phyloP scores from a whole-genome alignment of 805 yeast species.

The Candida bentonensis region DNA sequence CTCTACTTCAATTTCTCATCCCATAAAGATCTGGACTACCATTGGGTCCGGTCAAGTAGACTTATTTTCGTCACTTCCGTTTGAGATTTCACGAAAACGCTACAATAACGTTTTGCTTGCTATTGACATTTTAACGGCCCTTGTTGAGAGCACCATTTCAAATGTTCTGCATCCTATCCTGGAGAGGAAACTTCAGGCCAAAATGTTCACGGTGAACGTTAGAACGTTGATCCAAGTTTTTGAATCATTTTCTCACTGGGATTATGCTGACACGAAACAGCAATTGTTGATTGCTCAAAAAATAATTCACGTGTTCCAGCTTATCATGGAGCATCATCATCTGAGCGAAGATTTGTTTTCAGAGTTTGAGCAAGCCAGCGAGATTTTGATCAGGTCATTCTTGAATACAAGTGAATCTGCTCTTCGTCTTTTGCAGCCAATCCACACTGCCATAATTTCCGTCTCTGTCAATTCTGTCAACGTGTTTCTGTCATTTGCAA shows the following conservation, averaged over 20 bases:
- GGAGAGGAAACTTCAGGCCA: background rate
- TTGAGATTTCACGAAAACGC: background rate
- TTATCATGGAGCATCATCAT: conserved; percentile 38
- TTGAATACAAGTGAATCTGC: conserved; percentile 37
- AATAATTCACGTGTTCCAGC: conserved; percentile 39
- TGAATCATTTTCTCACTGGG: conserved; percentile 62
- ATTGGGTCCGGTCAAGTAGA: background rate
- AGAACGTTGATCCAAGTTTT: conserved; percentile 40
- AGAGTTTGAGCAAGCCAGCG: conserved; percentile 31
- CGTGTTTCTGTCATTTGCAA: conserved; percentile 38
- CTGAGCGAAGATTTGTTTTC: conserved; percentile 32
- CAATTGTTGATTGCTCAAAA: conserved; percentile 46
- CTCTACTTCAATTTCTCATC: background rate
- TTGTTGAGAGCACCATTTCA: background rate
- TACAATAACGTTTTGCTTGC: background rate
- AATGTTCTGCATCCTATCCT: background rate
- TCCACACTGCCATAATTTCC: conserved; percentile 37
- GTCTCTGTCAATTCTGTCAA: conserved; percentile 33
- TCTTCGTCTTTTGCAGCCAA: conserved; percentile 39
- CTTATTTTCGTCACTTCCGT: background rate
- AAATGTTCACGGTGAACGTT: background rate
- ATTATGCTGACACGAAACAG: conserved; percentile 41
- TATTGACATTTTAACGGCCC: background rate
- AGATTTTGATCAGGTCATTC: conserved; percentile 39
- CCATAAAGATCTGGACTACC: background rate